Evolutionary conservation across 306 rosid species (phyloP).

Genomic region (Comarum palustre): DNA sequence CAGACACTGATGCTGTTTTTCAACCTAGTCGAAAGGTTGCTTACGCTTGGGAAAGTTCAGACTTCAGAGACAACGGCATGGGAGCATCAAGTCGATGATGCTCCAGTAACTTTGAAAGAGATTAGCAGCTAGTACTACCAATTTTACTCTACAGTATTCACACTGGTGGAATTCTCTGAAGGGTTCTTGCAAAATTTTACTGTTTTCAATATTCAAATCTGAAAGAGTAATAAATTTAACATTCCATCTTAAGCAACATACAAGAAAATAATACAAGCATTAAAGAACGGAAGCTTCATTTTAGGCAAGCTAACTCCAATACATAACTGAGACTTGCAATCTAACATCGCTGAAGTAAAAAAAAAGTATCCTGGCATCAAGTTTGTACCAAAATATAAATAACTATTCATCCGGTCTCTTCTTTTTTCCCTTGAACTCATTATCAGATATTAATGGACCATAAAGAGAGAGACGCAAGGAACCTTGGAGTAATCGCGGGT

Average conservation of each 20-base stretch:
- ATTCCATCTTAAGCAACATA: neutral
- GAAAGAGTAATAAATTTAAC: neutral
- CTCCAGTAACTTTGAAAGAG: no score
- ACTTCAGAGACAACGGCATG: no score
- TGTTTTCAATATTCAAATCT: neutral
- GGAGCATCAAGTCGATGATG: no score
- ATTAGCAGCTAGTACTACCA: no score
- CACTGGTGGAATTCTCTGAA: no score
- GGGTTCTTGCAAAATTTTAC: no score
- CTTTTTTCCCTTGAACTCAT: conserved; percentile 38
- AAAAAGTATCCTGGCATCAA: neutral
- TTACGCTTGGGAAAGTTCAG: no score
- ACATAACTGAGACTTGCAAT: neutral
- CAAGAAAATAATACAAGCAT: neutral
- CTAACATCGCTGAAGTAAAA: neutral
- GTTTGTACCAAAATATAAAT: conserved; percentile 3
- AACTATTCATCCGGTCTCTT: conserved; percentile 18
- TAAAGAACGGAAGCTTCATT: neutral
- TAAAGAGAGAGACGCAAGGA: conserved; percentile 56
- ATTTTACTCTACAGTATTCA: no score
- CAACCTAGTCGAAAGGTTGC: no score
- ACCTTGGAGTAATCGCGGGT: conserved; percentile 52
- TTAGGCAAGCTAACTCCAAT: neutral
- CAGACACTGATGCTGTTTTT: no score
- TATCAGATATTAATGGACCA: conserved; percentile 45